Evolutionary conservation across 2,329 filamentous ascomycete genomes (phyloP).

Genomic region (Stromatinia cepivora): DNA sequence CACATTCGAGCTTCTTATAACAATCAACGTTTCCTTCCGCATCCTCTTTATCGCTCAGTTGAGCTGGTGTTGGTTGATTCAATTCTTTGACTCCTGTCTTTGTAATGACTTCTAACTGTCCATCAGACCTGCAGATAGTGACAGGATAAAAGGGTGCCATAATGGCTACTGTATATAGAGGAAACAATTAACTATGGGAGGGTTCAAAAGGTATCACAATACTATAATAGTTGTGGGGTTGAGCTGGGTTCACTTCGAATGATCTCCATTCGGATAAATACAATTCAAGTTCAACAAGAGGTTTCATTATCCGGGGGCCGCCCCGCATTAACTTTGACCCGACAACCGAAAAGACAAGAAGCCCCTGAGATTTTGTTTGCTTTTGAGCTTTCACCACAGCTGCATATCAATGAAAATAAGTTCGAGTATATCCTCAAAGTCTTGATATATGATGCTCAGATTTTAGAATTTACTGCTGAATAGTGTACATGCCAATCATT

Average conservation of each 20-base stretch:
- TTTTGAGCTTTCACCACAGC: neutral
- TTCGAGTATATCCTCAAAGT: neutral
- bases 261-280: neutral
- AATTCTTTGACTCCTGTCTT: constrained; percentile 41
- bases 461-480: no score
- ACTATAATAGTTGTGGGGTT: neutral
- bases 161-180: neutral
- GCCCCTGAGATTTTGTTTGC: neutral
- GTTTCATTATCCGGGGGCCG: neutral
- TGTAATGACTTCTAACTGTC: constrained; percentile 30
- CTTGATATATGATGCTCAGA: no score
- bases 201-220: neutral
- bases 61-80: constrained; percentile 53
- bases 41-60: constrained; percentile 54
- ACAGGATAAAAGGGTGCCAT: constrained; percentile 37
- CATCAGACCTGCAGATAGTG: constrained; percentile 37
- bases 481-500: no score
- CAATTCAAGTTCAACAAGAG: neutral
- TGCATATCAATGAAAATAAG: neutral
- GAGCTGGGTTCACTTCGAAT: constrained; percentile 4
- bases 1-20: constrained; percentile 51
- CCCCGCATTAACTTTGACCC: neutral
- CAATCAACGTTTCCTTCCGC: constrained; percentile 54
- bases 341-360: neutral
- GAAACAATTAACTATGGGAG: neutral